phyloP scores from a whole-genome alignment of 495 filamentous ascomycete genomes.

The Penicillium canariense region DNA sequence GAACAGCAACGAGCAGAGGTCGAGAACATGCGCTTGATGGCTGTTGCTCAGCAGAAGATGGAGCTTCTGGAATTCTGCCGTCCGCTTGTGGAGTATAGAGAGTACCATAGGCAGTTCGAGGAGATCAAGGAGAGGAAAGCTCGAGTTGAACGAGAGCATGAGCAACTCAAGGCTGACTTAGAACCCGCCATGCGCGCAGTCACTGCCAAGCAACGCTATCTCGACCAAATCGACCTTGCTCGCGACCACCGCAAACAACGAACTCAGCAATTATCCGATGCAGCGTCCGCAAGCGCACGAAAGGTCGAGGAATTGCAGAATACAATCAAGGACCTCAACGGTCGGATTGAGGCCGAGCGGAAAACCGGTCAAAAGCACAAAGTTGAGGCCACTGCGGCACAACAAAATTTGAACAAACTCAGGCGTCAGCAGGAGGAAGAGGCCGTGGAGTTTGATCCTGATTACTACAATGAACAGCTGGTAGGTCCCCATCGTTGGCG shows the following conservation, averaged over 20 bases:
- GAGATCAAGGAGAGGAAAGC: conserved; percentile 48
- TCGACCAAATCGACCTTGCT: conserved; percentile 44
- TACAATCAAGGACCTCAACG: conserved; percentile 53
- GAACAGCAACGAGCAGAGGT: conserved; percentile 78
- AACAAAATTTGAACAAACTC: conserved; percentile 43
- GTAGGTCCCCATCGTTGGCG: conserved; percentile 25
- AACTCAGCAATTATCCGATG: conserved; percentile 49
- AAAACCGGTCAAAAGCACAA: conserved; percentile 48
- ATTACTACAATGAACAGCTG: conserved; percentile 51
- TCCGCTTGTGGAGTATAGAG: conserved; percentile 62
- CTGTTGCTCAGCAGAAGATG: conserved; percentile 63
- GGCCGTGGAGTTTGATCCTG: conserved; percentile 52
- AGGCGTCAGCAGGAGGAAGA: conserved; percentile 48
- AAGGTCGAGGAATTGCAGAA: conserved; percentile 53
- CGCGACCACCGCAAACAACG: conserved; percentile 49
- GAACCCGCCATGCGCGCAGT: conserved; percentile 67
- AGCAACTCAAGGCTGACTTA: conserved; percentile 55
- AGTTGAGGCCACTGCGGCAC: conserved; percentile 44
- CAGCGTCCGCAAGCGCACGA: conserved; percentile 48
- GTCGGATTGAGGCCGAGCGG: conserved; percentile 57
- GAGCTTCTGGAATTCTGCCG: conserved; percentile 61
- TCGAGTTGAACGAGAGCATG: conserved; percentile 49
- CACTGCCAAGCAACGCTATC: conserved; percentile 64
- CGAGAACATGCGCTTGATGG: conserved; percentile 73
- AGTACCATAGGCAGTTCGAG: conserved; percentile 29